Percentiles rank a stretch among this genome's conserved stretches.
Evolutionary conservation across 306 rosid genomes (phyloP).

Genomic region (Inga oerstediana): DNA sequence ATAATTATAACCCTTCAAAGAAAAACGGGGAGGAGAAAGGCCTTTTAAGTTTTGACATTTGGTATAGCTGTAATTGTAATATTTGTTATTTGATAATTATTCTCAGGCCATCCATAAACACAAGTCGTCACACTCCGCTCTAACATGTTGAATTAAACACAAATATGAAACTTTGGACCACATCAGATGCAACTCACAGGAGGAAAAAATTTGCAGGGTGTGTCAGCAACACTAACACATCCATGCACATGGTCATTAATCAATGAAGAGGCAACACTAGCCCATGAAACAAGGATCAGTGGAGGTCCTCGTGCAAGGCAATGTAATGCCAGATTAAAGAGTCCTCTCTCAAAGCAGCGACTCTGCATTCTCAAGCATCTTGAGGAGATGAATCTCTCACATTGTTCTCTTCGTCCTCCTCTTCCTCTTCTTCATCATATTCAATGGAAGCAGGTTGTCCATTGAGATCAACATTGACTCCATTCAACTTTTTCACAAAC

Average conservation of each 20-base stretch:
- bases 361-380: constrained; percentile 40
- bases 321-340: not conserved
- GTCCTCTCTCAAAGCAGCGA: not conserved
- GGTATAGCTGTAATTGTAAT: not conserved
- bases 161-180: constrained; percentile 27
- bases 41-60: not conserved
- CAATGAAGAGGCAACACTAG: not conserved
- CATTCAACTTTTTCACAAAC: constrained; percentile 81
- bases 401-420: constrained; percentile 36
- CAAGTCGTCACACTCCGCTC: not conserved
- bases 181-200: constrained; percentile 24
- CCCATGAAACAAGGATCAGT: not conserved
- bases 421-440: constrained; percentile 68
- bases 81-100: not conserved
- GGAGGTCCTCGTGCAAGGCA: constrained; percentile 7
- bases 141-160: constrained; percentile 21
- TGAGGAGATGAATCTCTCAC: constrained; percentile 45
- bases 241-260: not conserved
- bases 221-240: not conserved
- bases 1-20: not conserved
- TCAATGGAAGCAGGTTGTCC: constrained; percentile 74
- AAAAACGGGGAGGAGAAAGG: not conserved
- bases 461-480: constrained; percentile 77
- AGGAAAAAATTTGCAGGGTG: constrained; percentile 8
- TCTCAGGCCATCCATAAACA: not conserved